phyloP scores from a whole-genome alignment of 2,329 filamentous ascomycete genomes.

The Rutstroemia sydowiana region DNA sequence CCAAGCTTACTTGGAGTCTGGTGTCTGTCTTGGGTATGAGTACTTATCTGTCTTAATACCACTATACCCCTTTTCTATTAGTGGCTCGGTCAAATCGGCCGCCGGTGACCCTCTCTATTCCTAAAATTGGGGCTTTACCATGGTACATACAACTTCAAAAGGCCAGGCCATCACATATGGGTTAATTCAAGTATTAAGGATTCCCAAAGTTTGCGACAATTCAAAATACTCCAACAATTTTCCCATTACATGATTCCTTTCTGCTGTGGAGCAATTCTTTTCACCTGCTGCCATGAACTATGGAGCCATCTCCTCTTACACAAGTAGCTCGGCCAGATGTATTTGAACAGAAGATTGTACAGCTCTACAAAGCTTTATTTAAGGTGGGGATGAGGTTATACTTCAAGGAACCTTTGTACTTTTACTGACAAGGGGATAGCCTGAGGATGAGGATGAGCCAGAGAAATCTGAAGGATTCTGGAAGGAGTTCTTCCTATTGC shows the following conservation, averaged over 20 bases:
- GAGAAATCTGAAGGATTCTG: conserved; percentile 87
- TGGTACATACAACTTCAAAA: not conserved
- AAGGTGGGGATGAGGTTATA: conserved; percentile 41
- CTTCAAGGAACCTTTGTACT: not conserved
- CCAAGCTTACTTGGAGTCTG: not conserved
- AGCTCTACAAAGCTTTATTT: conserved; percentile 82
- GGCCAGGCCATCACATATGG: conserved; percentile 1
- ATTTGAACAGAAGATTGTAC: conserved; percentile 90
- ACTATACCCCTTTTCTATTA: not conserved
- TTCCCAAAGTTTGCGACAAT: not conserved
- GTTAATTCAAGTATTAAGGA: not conserved
- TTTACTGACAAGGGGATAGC: conserved; percentile 32
- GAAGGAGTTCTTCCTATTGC: conserved; percentile 89
- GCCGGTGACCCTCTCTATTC: not conserved
- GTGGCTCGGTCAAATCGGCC: not conserved
- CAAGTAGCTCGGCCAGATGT: conserved; percentile 84
- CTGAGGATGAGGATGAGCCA: conserved; percentile 49
- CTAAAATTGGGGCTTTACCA: not conserved
- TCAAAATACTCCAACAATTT: not conserved
- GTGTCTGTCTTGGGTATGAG: no score
- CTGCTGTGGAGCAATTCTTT: not conserved
- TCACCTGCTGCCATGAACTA: conserved; percentile 34
- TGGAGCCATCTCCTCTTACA: conserved; percentile 89
- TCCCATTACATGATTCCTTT: not conserved
- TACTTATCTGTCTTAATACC: no score